These are phyloP conservation scores for Monilinia polystroma DNA, from an alignment of 2,329 filamentous ascomycete species.

Conservation along the genomic window DNA sequence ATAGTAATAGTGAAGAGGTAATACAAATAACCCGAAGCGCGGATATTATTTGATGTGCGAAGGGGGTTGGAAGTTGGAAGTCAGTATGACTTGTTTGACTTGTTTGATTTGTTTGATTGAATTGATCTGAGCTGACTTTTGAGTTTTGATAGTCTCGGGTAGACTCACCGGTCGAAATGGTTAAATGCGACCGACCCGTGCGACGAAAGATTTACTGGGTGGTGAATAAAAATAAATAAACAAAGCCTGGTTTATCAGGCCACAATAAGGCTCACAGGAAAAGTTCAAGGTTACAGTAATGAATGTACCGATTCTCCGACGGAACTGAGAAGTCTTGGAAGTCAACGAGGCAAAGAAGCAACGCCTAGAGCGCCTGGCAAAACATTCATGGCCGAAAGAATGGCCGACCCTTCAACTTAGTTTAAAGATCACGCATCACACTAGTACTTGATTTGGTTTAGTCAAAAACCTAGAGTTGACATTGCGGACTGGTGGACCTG, in stretches of 20 bases:
- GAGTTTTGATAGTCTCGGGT: conserved; percentile 13
- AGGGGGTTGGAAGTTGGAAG: background rate
- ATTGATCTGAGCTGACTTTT: conserved; percentile 1
- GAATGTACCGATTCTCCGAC: too few species aligned
- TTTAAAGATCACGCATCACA: background rate
- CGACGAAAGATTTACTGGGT: too few species aligned
- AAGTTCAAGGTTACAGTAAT: too few species aligned
- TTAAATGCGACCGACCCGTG: background rate
- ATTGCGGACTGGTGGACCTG: too few species aligned
- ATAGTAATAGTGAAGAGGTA: background rate
- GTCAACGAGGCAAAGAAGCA: background rate
- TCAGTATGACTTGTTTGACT: background rate
- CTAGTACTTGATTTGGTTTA: background rate
- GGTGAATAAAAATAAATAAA: background rate
- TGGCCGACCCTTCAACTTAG: background rate
- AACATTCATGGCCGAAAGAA: background rate
- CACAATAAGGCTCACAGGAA: too few species aligned
- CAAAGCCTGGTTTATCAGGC: background rate
- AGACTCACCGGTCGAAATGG: background rate
- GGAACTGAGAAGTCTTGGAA: too few species aligned
- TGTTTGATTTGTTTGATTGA: background rate
- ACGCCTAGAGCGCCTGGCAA: background rate
- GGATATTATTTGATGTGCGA: background rate
- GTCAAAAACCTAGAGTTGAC: too few species aligned
- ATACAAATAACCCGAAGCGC: background rate